phyloP scores from a whole-genome alignment of 495 filamentous ascomycete genomes.

The Parathielavia hyrcaniae region DNA sequence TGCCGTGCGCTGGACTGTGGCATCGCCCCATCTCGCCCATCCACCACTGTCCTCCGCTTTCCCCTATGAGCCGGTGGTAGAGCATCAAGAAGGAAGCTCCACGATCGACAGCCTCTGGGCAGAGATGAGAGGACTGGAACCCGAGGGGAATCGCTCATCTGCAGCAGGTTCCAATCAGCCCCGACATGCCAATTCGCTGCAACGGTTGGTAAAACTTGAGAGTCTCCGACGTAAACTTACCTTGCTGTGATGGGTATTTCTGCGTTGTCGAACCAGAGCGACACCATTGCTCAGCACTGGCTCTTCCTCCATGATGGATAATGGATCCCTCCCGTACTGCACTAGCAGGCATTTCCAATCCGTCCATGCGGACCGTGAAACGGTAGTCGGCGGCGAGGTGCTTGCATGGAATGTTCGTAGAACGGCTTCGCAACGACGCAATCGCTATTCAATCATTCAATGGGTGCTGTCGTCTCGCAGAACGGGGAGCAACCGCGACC shows the following conservation, averaged over 20 bases:
- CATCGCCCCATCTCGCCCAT: conserved; percentile 5
- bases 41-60: conserved; percentile 1
- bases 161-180: not conserved
- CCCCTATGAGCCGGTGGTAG: not conserved
- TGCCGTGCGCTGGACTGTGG: conserved; percentile 10
- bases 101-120: too few relatives aligned
- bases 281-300: not conserved
- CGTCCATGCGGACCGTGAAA: too few relatives aligned
- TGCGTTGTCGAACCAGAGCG: not conserved
- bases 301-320: not conserved
- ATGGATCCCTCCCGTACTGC: too few relatives aligned
- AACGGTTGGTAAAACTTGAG: not conserved
- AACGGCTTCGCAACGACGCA: not conserved
- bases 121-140: too few relatives aligned
- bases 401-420: not conserved
- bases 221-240: too few relatives aligned
- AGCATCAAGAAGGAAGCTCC: too few relatives aligned
- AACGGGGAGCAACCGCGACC: not conserved
- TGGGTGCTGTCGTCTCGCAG: not conserved
- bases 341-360: too few relatives aligned
- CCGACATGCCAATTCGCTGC: not conserved
- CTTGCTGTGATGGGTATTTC: too few relatives aligned
- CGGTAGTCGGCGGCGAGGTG: not conserved
- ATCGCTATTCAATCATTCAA: not conserved
- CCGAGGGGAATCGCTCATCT: not conserved